These are phyloP conservation scores for Auxenochlorella protothecoides DNA, from an alignment of 139 green algal genomes.

Conservation along the genomic window DNA sequence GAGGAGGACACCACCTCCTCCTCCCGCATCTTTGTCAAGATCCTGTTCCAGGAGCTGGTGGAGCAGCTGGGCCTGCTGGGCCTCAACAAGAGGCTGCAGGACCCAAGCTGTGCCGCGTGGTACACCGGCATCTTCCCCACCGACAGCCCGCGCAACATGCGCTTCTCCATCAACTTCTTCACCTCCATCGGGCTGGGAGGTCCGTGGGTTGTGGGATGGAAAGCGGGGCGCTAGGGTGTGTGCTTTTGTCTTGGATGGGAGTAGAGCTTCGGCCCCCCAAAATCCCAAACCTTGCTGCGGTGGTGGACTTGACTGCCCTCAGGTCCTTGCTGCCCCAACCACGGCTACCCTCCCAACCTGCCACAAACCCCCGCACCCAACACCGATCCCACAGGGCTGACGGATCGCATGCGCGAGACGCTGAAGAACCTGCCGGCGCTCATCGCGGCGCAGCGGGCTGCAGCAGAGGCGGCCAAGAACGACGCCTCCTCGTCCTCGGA, in stretches of 20 bases:
- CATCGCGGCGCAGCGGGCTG: conserved; percentile 24
- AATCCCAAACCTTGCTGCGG: no score
- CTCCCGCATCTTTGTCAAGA: conserved; percentile 98
- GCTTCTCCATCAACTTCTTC: conserved; percentile 99
- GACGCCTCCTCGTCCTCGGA: background rate
- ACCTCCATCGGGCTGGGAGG: conserved; percentile 93
- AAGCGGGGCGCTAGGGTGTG: no score
- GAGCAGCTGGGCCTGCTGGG: conserved; percentile 79
- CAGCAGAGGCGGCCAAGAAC: background rate
- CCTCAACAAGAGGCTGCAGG: conserved; percentile 72
- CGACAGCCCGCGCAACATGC: conserved; percentile 73
- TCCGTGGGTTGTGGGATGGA: background rate
- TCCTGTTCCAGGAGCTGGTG: conserved; percentile 94
- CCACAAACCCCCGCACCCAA: no score
- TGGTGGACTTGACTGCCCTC: no score
- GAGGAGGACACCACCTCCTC: conserved; percentile 97
- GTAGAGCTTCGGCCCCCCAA: no score
- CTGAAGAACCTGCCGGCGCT: conserved; percentile 46
- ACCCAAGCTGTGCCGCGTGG: conserved; percentile 8
- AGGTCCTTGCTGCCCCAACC: no score
- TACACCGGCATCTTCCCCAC: conserved; percentile 87
- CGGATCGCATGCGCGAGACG: conserved; percentile 77
- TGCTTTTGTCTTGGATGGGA: no score
- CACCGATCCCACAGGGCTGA: conserved; percentile 52
- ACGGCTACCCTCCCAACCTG: no score